phyloP scores from a whole-genome alignment of 768 basidiomycete species.

The Russula foetens region DNA sequence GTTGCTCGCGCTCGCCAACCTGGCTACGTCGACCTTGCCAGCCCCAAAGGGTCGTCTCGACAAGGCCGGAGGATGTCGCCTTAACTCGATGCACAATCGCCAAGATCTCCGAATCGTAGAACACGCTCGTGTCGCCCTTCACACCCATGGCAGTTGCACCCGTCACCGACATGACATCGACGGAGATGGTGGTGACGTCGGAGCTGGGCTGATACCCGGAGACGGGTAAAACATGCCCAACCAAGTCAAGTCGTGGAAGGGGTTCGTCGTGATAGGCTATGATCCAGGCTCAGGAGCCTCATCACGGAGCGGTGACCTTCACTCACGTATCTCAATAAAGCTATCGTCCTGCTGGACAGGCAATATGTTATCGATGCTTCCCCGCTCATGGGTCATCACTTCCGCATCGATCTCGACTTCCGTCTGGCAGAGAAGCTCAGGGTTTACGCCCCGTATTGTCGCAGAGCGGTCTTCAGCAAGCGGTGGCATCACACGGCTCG shows the following conservation, averaged over 20 bases:
- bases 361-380: neutral
- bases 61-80: slow-evolving; percentile 54
- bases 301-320: neutral
- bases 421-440: neutral
- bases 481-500: slow-evolving; percentile 52
- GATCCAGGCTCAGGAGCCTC: neutral
- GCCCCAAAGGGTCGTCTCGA: slow-evolving; percentile 62
- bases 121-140: slow-evolving; percentile 40
- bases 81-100: slow-evolving; percentile 65
- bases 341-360: neutral
- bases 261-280: slow-evolving; percentile 31
- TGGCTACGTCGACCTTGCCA: slow-evolving; percentile 58
- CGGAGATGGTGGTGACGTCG: slow-evolving; percentile 52
- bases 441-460: slow-evolving; percentile 22
- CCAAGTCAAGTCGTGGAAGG: slow-evolving; percentile 43
- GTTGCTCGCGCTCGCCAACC: slow-evolving; percentile 51
- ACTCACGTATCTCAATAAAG: slow-evolving; percentile 30
- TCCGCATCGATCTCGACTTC: neutral
- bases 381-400: neutral
- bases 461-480: slow-evolving; percentile 64
- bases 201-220: slow-evolving; percentile 24
- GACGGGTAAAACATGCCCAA: slow-evolving; percentile 32
- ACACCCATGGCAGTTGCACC: slow-evolving; percentile 43
- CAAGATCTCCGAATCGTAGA: slow-evolving; percentile 68
- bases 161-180: slow-evolving; percentile 57